These are phyloP conservation scores for Musa schizocarpa DNA, from an alignment of 176 grass and related monocot species.

Conservation along the genomic window DNA sequence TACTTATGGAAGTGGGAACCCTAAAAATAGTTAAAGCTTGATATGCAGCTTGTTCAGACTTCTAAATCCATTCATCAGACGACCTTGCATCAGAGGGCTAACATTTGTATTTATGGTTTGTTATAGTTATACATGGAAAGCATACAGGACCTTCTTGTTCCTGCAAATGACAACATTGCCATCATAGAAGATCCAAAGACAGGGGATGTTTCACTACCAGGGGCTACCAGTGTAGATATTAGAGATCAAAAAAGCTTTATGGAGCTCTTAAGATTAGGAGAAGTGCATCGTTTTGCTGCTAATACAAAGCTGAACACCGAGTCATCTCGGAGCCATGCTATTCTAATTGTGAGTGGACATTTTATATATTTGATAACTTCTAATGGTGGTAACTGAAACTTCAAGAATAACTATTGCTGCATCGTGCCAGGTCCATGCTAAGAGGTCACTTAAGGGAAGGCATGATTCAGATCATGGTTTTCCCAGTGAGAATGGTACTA, in stretches of 20 bases:
- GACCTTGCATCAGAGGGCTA: background rate
- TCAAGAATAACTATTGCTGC: background rate
- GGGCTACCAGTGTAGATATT: constrained; percentile 77
- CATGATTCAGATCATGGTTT: constrained; percentile 50
- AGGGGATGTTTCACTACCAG: constrained; percentile 92
- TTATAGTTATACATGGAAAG: constrained; percentile 97
- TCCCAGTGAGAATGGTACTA: constrained; percentile 75
- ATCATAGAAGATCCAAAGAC: constrained; percentile 96
- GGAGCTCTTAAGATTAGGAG: constrained; percentile 86
- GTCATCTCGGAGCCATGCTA: constrained; percentile 94
- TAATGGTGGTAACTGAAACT: background rate
- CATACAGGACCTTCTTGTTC: constrained; percentile 96
- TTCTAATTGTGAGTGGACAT: constrained; percentile 65
- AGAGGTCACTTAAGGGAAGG: constrained; percentile 82
- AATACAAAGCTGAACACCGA: constrained; percentile 98
- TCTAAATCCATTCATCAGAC: background rate
- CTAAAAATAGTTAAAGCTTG: background rate
- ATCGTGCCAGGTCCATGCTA: constrained; percentile 63
- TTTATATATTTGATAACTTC: constrained; percentile 16
- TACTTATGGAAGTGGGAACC: no score
- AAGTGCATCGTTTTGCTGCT: constrained; percentile 84
- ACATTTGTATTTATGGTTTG: constrained; percentile 13
- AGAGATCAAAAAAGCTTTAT: constrained; percentile 93
- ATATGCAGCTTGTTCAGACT: background rate
- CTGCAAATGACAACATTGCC: constrained; percentile 96